Evolutionary conservation across 2,329 filamentous ascomycete species (phyloP).

Genomic region (Apiospora kogelbergensis): DNA sequence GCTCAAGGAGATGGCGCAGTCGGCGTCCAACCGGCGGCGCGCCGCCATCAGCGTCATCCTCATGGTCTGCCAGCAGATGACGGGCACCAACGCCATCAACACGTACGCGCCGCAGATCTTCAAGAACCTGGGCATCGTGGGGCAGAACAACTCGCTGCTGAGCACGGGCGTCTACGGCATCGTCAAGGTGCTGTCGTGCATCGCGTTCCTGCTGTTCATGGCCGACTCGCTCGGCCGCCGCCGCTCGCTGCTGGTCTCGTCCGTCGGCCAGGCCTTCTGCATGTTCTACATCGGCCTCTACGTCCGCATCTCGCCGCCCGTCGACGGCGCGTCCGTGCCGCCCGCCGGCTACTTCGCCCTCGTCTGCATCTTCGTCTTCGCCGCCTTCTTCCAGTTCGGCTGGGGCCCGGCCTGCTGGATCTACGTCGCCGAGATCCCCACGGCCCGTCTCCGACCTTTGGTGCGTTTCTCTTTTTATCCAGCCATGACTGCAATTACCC

Average conservation of each 20-base stretch:
- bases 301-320: slow-evolving; percentile 57
- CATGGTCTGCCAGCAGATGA: slow-evolving; percentile 73
- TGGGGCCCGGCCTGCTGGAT: slow-evolving; percentile 68
- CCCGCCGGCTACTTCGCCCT: slow-evolving; percentile 65
- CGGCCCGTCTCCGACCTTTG: slow-evolving; percentile 46
- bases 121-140: slow-evolving; percentile 36
- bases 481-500: no score
- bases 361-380: slow-evolving; percentile 68
- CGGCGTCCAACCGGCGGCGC: slow-evolving; percentile 60
- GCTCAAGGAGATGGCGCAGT: slow-evolving; percentile 64
- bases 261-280: slow-evolving; percentile 56
- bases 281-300: slow-evolving; percentile 70
- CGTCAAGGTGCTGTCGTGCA: slow-evolving; percentile 60
- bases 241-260: slow-evolving; percentile 56
- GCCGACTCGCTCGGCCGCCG: slow-evolving; percentile 61
- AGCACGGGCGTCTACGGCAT: slow-evolving; percentile 64
- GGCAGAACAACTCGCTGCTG: slow-evolving; percentile 54
- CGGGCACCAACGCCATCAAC: slow-evolving; percentile 47
- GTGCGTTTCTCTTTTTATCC: no score
- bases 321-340: slow-evolving; percentile 48
- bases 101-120: slow-evolving; percentile 34
- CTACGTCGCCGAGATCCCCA: slow-evolving; percentile 65
- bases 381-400: slow-evolving; percentile 63
- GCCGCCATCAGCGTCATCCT: slow-evolving; percentile 60
- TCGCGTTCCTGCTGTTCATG: slow-evolving; percentile 57